Conservation (phyloP, 352 stramenopile genomes). For the Aphanomyces astaci region DNA sequence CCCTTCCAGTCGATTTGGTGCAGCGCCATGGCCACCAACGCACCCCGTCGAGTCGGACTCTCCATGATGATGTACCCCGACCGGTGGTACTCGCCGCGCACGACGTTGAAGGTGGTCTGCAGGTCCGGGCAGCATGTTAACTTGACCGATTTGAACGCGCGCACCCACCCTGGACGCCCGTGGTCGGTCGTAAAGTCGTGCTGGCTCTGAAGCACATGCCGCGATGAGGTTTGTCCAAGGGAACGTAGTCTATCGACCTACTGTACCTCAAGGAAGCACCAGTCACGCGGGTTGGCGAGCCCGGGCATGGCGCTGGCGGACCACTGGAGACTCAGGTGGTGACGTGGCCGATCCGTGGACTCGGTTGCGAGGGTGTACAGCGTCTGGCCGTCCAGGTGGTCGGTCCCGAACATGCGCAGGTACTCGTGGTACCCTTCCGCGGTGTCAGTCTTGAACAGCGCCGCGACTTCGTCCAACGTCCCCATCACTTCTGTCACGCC, state of each 20-base stretch:
- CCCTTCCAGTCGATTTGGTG: slow-evolving; percentile 61
- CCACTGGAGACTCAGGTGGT: slow-evolving; percentile 60
- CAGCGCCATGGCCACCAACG: slow-evolving; percentile 52
- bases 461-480: slow-evolving; percentile 9
- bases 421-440: neutral
- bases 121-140: slow-evolving; percentile 53
- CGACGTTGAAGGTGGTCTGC: slow-evolving; percentile 36
- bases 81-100: slow-evolving; percentile 62
- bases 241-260: neutral
- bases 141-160: slow-evolving; percentile 61
- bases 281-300: neutral
- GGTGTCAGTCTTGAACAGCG: neutral
- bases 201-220: slow-evolving; percentile 69
- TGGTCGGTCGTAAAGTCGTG: slow-evolving; percentile 48
- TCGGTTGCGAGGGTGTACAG: slow-evolving; percentile 51
- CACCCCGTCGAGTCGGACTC: slow-evolving; percentile 36
- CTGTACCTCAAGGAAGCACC: slow-evolving; percentile 3
- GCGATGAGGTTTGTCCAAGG: no score
- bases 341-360: slow-evolving; percentile 28
- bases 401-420: slow-evolving; percentile 22
- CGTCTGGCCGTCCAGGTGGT: slow-evolving; percentile 47
- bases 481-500: neutral
- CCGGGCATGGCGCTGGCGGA: slow-evolving; percentile 29
- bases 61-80: slow-evolving; percentile 67
- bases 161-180: slow-evolving; percentile 54